phyloP scores from a whole-genome alignment of 306 rosid species.

The Castanea mollissima region DNA sequence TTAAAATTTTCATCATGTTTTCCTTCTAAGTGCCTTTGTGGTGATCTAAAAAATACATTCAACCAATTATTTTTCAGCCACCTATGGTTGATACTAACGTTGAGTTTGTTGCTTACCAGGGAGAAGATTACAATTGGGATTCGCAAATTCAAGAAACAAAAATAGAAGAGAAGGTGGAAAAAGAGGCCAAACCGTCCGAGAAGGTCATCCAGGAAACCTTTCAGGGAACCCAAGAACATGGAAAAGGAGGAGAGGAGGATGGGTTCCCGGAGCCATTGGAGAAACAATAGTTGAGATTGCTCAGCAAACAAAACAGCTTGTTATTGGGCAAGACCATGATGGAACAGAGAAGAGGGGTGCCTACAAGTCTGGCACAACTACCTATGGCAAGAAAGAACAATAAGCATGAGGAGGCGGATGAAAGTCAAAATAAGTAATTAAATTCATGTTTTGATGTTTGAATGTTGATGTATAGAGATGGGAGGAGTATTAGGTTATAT shows the following conservation, averaged over 20 bases:
- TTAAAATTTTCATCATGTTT: neutral
- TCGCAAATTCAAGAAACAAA: constrained; percentile 8
- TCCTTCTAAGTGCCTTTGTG: neutral
- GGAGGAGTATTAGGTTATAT: neutral
- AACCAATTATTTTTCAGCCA: neutral
- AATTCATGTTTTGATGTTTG: neutral
- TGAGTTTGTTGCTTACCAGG: neutral
- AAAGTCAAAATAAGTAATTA: neutral
- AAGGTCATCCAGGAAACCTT: neutral
- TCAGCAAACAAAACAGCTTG: constrained; percentile 44
- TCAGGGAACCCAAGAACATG: constrained; percentile 23
- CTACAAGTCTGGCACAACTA: neutral
- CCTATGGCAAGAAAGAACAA: constrained; percentile 13
- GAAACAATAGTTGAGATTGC: constrained; percentile 68
- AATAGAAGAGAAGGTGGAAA: neutral
- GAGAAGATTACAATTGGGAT: neutral
- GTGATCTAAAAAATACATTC: neutral
- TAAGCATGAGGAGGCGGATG: neutral
- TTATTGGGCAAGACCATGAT: constrained; percentile 39
- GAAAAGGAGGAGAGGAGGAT: neutral
- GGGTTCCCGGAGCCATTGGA: constrained; percentile 49
- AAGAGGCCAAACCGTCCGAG: neutral
- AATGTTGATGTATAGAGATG: neutral
- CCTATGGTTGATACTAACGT: neutral
- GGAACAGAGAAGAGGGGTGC: neutral